phyloP scores from a whole-genome alignment of 2,329 filamentous ascomycete species.

The Fusarium aywerte region DNA sequence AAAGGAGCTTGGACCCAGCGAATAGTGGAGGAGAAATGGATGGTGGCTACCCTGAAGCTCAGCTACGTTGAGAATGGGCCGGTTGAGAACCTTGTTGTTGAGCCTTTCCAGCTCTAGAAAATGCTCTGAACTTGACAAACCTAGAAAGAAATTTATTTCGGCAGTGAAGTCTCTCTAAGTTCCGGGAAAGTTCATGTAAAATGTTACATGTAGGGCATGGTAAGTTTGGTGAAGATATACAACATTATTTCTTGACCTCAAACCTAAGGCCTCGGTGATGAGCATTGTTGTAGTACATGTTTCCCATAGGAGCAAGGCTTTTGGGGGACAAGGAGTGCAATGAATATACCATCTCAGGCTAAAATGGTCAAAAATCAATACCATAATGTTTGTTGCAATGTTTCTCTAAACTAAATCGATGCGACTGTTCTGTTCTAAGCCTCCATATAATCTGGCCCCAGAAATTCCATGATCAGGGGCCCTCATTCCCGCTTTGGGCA shows the following conservation, averaged over 20 bases:
- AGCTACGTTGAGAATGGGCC: not conserved
- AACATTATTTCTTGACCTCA: too few relatives aligned
- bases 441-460: constrained; percentile 11
- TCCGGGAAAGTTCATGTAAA: too few relatives aligned
- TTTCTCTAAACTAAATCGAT: not conserved
- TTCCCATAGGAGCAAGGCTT: not conserved
- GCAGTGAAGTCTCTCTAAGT: too few relatives aligned
- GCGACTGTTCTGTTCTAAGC: not conserved
- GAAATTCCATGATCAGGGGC: constrained; percentile 24
- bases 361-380: not conserved
- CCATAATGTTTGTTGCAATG: not conserved
- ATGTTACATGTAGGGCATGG: too few relatives aligned
- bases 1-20: constrained; percentile 27
- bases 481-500: constrained; percentile 15
- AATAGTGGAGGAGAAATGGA: constrained; percentile 1
- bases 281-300: too few relatives aligned
- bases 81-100: not conserved
- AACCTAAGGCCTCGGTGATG: too few relatives aligned
- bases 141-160: not conserved
- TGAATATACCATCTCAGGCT: too few relatives aligned
- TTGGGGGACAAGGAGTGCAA: not conserved
- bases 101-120: not conserved
- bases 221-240: too few relatives aligned
- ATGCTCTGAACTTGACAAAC: not conserved
- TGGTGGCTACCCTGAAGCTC: constrained; percentile 19